Evolutionary conservation across 129 eudicot species (phyloP).

Genomic region (Pulicaria dysenterica): DNA sequence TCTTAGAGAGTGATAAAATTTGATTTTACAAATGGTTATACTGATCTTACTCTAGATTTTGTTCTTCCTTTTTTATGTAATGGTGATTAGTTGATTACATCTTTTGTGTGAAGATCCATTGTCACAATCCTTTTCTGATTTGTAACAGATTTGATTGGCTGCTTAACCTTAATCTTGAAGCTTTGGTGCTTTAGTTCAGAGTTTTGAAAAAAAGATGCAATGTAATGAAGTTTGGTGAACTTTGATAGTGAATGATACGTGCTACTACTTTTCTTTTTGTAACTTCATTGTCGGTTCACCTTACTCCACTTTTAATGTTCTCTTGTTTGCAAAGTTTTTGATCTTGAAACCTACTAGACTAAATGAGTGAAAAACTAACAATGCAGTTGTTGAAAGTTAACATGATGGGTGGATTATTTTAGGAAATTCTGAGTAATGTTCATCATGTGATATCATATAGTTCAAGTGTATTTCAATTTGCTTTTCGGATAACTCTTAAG

Average conservation of each 20-base stretch:
- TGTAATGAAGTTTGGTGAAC: conserved; percentile 1
- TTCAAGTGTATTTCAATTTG: too few species aligned
- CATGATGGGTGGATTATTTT: too few species aligned
- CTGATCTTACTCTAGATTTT: neutral
- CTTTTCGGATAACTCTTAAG: too few species aligned
- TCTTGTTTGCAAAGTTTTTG: too few species aligned
- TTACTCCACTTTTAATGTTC: too few species aligned
- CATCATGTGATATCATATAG: too few species aligned
- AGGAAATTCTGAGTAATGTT: too few species aligned
- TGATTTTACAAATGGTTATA: neutral
- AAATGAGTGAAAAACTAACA: too few species aligned
- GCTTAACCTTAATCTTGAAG: neutral
- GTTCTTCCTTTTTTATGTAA: neutral
- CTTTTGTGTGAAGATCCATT: conserved; percentile 2
- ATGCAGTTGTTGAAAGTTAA: too few species aligned
- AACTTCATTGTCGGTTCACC: too few species aligned
- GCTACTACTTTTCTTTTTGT: neutral
- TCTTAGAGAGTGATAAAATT: conserved; percentile 1
- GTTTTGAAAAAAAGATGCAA: neutral
- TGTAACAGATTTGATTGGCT: neutral
- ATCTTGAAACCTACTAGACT: too few species aligned
- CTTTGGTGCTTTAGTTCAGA: neutral
- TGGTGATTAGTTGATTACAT: neutral
- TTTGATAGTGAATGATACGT: neutral
- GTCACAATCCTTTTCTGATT: neutral